A percentile compares a stretch with the other conserved stretches of the same genome.
Evolutionary conservation across 1,284 basidiomycete species (phyloP).

Genomic region (Leccinum subrobustum): DNA sequence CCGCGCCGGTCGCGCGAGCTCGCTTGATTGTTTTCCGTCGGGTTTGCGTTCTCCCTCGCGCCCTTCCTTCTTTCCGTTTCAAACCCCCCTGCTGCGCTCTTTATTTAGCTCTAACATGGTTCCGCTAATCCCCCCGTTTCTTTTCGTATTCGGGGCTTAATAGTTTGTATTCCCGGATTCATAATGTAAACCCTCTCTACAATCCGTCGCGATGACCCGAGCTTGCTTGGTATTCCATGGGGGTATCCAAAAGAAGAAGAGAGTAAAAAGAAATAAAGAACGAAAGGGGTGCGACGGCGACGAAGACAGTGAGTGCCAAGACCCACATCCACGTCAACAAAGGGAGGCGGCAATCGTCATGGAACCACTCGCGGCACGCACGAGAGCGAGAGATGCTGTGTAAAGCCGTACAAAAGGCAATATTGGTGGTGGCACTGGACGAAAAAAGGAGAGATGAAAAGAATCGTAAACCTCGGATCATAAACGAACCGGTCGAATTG

Average conservation of each 20-base stretch:
- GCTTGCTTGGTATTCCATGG: conserved; percentile 17
- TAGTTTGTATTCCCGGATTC: conserved; percentile 12
- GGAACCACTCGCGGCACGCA: not conserved
- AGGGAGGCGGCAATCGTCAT: not conserved
- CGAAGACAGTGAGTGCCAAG: conserved; percentile 1
- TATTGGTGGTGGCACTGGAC: not conserved
- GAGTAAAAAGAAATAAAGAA: not conserved
- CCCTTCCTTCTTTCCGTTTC: too few relatives aligned
- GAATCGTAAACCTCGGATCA: not conserved
- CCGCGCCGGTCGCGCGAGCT: conserved; percentile 34
- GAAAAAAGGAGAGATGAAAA: not conserved
- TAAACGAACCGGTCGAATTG: not conserved
- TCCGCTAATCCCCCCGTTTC: not conserved
- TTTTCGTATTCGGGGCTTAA: not conserved
- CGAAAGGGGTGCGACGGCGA: not conserved
- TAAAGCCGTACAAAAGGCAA: not conserved
- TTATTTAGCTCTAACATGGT: not conserved
- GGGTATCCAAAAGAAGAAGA: conserved; percentile 22
- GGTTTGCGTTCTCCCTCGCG: not conserved
- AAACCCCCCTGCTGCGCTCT: not conserved
- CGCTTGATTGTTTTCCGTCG: not conserved
- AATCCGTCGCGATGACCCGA: conserved; percentile 3
- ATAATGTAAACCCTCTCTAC: conserved; percentile 12
- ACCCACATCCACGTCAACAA: not conserved
- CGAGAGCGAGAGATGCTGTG: not conserved